Evolutionary conservation across 352 stramenopile species (phyloP), one percentile per base, ranked within the genome.

Genomic region (Phytophthora cactorum): DNA sequence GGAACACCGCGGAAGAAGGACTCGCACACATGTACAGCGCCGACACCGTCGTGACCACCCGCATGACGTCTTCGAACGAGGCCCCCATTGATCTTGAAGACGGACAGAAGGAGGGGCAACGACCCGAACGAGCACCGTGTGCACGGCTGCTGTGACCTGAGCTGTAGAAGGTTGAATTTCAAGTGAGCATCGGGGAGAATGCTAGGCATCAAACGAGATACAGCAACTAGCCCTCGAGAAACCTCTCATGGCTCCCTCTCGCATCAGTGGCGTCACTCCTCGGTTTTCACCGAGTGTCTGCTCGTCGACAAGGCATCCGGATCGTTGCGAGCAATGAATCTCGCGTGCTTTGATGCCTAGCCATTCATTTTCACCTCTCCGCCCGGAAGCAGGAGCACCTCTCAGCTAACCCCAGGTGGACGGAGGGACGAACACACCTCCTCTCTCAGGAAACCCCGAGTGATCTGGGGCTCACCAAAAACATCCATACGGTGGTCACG

Each of bases 11-110:
- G 4, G 73, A 76, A 22, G 71, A 75, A 27, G 86, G 86, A 58
- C 86, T 91, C 15, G 86, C 58, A 38, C 79, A 88, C 86, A 93
- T 93, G 80, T 85, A 91, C 22, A 91, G 58, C 28, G 82, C 78
- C 59, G 84, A 90, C 50, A 92, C 49, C 27, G 86, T 91, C 39
- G 83, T 83, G 29, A 84, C 53, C 36, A 91, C 73, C 43, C 84
- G 77, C 72, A 91, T 79, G 56, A 88, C 63, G 49, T 77, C 63
- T 62, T 78, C 52, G 63, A 91, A 84, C 7, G 70, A 75, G 25
- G 25, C 28, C 15, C 53, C 59, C 70, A 78, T 78, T 56, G 60
- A 17, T 51, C 7, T 59, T 59, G 44, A 58, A 36, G 43, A 56
- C n/a, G 43, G 9, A 60, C 27, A n/a, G 58, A 8, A 44, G 5